Evolutionary conservation across 1,139 yeast species (phyloP), one percentile per base, ranked within the genome.

Genomic region (Protomyces pachydermus): DNA sequence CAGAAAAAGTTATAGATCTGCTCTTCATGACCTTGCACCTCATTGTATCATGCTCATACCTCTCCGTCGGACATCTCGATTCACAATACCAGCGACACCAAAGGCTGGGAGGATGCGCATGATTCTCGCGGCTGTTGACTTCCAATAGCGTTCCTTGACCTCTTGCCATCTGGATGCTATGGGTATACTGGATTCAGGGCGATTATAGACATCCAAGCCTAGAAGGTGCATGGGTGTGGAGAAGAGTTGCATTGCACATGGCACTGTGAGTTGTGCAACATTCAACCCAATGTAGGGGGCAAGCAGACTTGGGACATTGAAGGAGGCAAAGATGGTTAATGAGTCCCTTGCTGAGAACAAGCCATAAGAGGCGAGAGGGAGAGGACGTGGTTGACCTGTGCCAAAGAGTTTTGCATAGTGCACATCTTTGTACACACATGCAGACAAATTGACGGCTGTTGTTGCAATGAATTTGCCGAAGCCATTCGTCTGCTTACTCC

Each of bases 211-310:
- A 38, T 61, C 65, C 53, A 65, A 42, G 25, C 65, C 61, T 55
- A 65, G 25, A 12, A 65, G 60, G 52, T 65, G 66, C 35, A 65
- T 37, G 14, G 66, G 66, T 34, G 66, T 65, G n/a, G 60, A 53
- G 20, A 65, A 16, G 25, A 65, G 56, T 28, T 65, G 66, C 55
- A 65, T 57, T 6, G 61, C 62, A 39, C 66, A 65, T 1, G 66
- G 66, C 3, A 65, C 56, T 18, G 53, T 10, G 16, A 65, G 37
- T 55, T 65, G 66, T 16, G 66, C 66, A 16, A 56, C 34, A 18
- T 55, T 55, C 34, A 65, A 46, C 3, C 66, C 65, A 8, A 56
- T 25, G 25, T 28, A 56, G 8, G 66, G 62, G 14, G 65, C 66
- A n/a, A 65, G 37, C 45, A 65, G 53, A n/a, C 57, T 23, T 6